A percentile compares a stretch with the other conserved stretches of the same genome.
phyloP scores from a whole-genome alignment of 2,329 filamentous ascomycete species.

The Claviceps spartinae region DNA sequence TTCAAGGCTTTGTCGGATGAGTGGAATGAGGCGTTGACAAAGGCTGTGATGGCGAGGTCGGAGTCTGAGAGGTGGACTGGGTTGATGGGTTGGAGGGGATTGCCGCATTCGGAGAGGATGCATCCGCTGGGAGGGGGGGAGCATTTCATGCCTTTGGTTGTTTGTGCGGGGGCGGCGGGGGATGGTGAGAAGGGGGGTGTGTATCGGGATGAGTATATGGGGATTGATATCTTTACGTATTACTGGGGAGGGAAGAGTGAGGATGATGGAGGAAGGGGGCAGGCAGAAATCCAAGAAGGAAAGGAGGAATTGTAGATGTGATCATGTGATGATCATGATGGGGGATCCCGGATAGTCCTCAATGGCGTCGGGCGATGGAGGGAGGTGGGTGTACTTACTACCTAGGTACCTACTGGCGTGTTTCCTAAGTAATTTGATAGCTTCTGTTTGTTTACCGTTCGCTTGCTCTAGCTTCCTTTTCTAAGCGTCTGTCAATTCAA shows the following conservation, averaged over 20 bases:
- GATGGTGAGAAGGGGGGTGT: neutral
- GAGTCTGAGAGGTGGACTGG: slow-evolving; percentile 22
- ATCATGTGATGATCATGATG: too few relatives aligned
- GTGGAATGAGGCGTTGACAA: slow-evolving; percentile 34
- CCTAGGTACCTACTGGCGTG: too few relatives aligned
- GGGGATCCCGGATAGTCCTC: too few relatives aligned
- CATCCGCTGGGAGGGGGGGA: slow-evolving; percentile 41
- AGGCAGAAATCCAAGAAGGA: too few relatives aligned
- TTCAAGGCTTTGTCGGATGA: slow-evolving; percentile 16
- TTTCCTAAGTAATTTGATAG: too few relatives aligned
- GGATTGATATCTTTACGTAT: neutral
- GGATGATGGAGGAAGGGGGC: neutral
- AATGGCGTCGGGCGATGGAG: too few relatives aligned
- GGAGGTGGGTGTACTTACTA: too few relatives aligned
- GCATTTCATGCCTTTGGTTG: slow-evolving; percentile 46
- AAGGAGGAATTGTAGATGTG: too few relatives aligned
- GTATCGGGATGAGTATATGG: neutral
- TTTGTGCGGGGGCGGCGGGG: slow-evolving; percentile 37
- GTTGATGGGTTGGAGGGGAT: slow-evolving; percentile 32
- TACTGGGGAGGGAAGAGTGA: neutral
- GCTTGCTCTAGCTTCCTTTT: too few relatives aligned
- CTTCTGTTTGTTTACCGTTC: too few relatives aligned
- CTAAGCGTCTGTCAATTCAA: too few relatives aligned
- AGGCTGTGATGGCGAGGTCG: slow-evolving; percentile 23
- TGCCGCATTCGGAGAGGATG: slow-evolving; percentile 36